Percentiles rank a stretch among this genome's conserved stretches.
Conservation (phyloP, 1,284 basidiomycete genomes). For the Leccinum pachyderme region DNA sequence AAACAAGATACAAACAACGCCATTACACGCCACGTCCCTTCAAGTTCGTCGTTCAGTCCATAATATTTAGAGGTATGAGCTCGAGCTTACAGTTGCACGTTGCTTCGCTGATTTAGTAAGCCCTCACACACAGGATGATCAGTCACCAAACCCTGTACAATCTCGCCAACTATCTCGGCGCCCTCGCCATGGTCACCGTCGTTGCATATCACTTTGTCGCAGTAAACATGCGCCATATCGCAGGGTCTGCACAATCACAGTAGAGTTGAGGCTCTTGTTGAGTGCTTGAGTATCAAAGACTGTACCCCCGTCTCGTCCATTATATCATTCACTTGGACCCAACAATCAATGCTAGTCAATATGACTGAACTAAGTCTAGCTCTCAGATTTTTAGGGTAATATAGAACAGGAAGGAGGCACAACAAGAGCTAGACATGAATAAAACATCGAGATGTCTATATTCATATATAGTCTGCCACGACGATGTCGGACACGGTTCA, state of each 20-base stretch:
- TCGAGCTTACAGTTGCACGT: background rate
- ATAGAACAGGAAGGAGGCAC: too few relatives aligned
- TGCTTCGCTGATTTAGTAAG: background rate
- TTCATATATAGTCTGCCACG: background rate
- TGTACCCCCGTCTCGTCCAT: background rate
- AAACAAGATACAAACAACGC: constrained; percentile 34
- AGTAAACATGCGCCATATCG: constrained; percentile 67
- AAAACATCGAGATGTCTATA: background rate
- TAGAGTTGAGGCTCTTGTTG: constrained; percentile 4
- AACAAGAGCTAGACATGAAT: too few relatives aligned
- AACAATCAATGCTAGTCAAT: background rate
- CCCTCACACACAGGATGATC: constrained; percentile 50
- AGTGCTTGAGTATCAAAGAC: background rate
- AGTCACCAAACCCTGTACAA: constrained; percentile 77
- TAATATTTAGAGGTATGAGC: constrained; percentile 10
- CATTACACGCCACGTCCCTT: constrained; percentile 1
- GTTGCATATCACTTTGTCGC: constrained; percentile 86
- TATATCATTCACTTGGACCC: background rate
- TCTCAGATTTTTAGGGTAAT: too few relatives aligned
- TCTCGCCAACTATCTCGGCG: constrained; percentile 80
- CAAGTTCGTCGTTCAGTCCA: background rate
- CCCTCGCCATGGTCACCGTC: constrained; percentile 80
- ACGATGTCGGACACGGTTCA: constrained; percentile 25
- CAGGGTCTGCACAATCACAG: constrained; percentile 20
- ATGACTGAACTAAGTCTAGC: too few relatives aligned